phyloP scores from a whole-genome alignment of 495 filamentous ascomycete genomes.

The Usnea hakonensis region DNA sequence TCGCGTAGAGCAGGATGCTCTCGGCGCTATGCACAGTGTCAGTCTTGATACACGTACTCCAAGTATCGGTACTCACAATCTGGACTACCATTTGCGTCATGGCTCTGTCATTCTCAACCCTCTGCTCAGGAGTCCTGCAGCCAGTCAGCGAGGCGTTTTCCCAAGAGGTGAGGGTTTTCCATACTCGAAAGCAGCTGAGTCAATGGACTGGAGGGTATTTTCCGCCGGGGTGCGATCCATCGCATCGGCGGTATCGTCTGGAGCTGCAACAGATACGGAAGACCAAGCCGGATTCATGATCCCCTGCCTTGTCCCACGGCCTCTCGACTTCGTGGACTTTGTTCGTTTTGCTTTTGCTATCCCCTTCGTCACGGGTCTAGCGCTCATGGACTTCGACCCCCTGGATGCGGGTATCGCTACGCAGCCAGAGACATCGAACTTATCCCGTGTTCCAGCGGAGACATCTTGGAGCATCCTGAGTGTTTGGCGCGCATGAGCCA shows the following conservation, averaged over 20 bases:
- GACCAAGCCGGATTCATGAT: background rate
- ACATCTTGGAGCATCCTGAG: background rate
- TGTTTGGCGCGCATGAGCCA: background rate
- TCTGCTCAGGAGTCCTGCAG: background rate
- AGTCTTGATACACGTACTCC: background rate
- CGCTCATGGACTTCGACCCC: background rate
- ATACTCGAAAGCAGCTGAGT: background rate
- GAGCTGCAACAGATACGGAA: background rate
- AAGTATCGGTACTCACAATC: background rate
- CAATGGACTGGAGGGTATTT: no score
- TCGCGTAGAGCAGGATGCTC: background rate
- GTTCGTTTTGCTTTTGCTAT: background rate
- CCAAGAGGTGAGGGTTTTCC: background rate
- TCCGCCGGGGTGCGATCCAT: background rate
- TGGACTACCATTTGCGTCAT: background rate
- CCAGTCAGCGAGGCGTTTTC: background rate
- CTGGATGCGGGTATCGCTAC: no score
- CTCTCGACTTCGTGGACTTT: background rate
- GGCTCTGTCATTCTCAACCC: background rate
- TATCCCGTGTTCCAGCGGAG: background rate
- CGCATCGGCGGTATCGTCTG: background rate
- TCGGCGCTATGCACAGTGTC: background rate
- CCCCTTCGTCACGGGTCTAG: background rate
- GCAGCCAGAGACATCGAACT: background rate
- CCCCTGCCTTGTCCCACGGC: background rate